Conservation (phyloP, 1,139 yeast genomes). For the Scheffersomyces insectosa region DNA sequence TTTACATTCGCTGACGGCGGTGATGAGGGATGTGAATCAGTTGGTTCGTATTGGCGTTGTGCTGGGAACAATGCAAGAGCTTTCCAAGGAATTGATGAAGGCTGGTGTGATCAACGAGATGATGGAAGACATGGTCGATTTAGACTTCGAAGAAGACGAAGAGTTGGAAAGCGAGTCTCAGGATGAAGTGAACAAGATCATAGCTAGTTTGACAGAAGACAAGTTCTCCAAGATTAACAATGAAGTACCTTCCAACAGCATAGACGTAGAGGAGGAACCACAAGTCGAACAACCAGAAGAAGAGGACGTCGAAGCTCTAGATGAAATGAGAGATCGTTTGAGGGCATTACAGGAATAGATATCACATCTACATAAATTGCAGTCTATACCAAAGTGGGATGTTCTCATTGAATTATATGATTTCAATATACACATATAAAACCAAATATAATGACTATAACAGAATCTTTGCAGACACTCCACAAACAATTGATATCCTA, state of each 20-base stretch:
- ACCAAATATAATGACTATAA: no score
- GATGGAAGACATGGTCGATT: constrained; percentile 88
- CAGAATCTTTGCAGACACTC: no score
- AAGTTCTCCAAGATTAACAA: constrained; percentile 42
- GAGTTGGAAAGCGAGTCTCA: constrained; percentile 65
- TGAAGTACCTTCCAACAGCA: constrained; percentile 41
- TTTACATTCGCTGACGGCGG: constrained; percentile 72
- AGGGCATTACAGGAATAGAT: constrained; percentile 74
- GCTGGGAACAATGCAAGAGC: constrained; percentile 79
- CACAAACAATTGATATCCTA: no score
- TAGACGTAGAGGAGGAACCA: constrained; percentile 20
- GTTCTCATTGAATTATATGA: no score
- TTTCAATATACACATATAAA: no score
- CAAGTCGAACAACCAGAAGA: constrained; percentile 41
- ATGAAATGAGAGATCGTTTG: constrained; percentile 86
- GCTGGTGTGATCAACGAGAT: constrained; percentile 94
- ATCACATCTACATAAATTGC: no score
- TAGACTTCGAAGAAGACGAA: constrained; percentile 61
- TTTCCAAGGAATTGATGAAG: constrained; percentile 84
- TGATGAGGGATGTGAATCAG: constrained; percentile 87
- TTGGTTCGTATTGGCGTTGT: constrained; percentile 79
- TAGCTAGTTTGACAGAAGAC: constrained; percentile 45
- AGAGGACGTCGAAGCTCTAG: constrained; percentile 72
- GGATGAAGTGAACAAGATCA: constrained; percentile 61
- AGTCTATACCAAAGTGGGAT: no score